Evolutionary conservation across 1,139 yeast species (phyloP), one percentile per base, ranked within the genome.

Genomic region (Suhomyces wounanorum): DNA sequence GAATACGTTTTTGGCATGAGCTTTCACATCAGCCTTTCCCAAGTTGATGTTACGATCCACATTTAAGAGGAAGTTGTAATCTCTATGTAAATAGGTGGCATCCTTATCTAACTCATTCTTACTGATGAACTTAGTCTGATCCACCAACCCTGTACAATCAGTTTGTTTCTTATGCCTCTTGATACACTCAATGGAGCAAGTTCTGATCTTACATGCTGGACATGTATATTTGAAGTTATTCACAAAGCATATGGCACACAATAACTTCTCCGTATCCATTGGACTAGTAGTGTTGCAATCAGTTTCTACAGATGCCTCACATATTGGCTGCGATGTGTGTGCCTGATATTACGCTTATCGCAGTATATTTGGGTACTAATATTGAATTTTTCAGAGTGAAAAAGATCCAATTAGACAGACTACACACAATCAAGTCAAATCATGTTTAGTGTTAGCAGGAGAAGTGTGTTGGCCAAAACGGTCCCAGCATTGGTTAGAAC

Each of bases 171-270:
- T 90, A 64, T 92, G 98, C 33, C 75, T 63, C 55, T 81, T 82
- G 23, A 87, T 89, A 68, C 97, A 92, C 5, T 61, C 76, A 13
- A 88, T 64, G 0, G 89, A 83, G 65, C 98, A 92, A 0, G 95
- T 86, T 52, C 72, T 76, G 14, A 73, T 65, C 8, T 70, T 72
- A 63, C 98, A 92, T 10, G 87, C 85, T 0, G 98, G 97, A 65
- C 98, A 92, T n/a, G 79, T 84, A 65, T 92, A 92, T 62, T 85
- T 88, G 52, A 75, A 67, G 18, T 64, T 66, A 21, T 72, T 66
- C 21, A 61, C 59, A 9, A 73, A 72, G 58, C 94, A 87, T 30
- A 84, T 72, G 43, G 75, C 73, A 61, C 90, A 85, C 37, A 62
- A 45, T 7, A 44, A 38, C 31, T 50, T 41, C 31, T 58, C 59